Evolutionary conservation across 2,329 filamentous ascomycete species (phyloP).

Genomic region (Trichocomaceae sp.): DNA sequence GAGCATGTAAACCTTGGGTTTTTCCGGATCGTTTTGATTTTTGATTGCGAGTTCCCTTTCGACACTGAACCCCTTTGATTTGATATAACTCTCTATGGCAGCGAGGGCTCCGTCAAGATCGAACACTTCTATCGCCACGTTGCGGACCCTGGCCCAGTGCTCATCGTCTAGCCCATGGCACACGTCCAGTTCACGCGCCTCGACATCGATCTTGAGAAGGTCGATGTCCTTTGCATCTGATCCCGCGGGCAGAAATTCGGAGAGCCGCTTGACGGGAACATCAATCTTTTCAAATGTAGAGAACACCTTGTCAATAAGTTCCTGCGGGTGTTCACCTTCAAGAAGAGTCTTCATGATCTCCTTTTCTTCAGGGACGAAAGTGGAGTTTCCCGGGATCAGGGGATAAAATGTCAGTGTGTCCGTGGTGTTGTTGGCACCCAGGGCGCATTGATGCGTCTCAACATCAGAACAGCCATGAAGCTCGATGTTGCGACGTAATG

Average conservation of each 20-base stretch:
- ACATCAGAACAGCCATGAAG: background rate
- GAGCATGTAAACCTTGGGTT: too few relatives aligned
- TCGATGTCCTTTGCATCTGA: background rate
- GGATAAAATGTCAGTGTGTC: slow-evolving; percentile 1
- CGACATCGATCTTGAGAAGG: slow-evolving; percentile 6
- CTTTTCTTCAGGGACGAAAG: background rate
- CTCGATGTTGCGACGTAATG: background rate
- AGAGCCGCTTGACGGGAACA: background rate
- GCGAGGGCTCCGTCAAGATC: background rate
- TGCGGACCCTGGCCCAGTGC: background rate
- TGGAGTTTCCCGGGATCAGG: background rate
- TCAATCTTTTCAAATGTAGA: too few relatives aligned
- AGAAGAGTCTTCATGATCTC: background rate
- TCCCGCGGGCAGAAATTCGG: background rate
- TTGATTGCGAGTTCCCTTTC: background rate
- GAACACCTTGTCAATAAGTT: background rate
- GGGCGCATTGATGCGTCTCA: background rate
- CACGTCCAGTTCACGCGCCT: slow-evolving; percentile 1
- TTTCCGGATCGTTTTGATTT: background rate
- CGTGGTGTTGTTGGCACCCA: background rate
- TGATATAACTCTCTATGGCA: background rate
- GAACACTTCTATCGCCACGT: background rate
- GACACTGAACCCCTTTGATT: background rate
- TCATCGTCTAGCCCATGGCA: background rate
- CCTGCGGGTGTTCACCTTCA: background rate